These are phyloP conservation scores for Geotrichum carabidarum DNA, from an alignment of 1,139 yeast species.

Conservation along the genomic window DNA sequence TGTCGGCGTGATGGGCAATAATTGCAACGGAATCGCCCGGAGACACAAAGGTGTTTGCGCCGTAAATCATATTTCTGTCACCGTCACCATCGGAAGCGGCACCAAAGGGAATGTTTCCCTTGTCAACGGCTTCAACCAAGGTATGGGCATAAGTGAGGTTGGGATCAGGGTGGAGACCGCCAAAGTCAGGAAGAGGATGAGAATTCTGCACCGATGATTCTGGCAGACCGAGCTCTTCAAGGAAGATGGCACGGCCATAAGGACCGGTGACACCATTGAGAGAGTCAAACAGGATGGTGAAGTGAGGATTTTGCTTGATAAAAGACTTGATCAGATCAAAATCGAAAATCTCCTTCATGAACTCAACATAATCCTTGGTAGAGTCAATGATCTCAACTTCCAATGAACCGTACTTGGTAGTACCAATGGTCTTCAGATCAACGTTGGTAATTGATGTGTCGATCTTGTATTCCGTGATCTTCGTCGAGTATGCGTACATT, in stretches of 20 bases:
- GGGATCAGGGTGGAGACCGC: constrained; percentile 98
- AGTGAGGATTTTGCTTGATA: constrained; percentile 52
- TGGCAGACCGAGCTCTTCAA: constrained; percentile 78
- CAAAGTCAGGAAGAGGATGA: constrained; percentile 80
- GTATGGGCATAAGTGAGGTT: constrained; percentile 91
- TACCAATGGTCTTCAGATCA: constrained; percentile 59
- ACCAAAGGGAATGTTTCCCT: constrained; percentile 79
- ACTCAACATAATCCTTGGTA: constrained; percentile 66
- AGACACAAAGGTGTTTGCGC: constrained; percentile 90
- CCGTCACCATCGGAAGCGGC: constrained; percentile 99
- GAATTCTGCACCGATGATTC: constrained; percentile 68
- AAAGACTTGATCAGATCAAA: constrained; percentile 74
- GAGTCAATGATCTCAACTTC: constrained; percentile 79
- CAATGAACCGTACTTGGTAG: constrained; percentile 44
- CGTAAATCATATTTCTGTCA: constrained; percentile 97
- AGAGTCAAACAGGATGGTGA: constrained; percentile 80
- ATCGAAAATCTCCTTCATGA: constrained; percentile 84
- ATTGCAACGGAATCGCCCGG: constrained; percentile 99
- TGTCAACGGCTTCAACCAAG: constrained; percentile 78
- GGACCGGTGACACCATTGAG: constrained; percentile 97
- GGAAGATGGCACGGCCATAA: constrained; percentile 78
- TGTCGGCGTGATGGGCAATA: constrained; percentile 85
- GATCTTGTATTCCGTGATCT: constrained; percentile 57
- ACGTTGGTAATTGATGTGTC: constrained; percentile 50
- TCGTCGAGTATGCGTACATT: constrained; percentile 67